Evolutionary conservation across 768 basidiomycete genomes (phyloP), one percentile per base, ranked within the genome.

Genomic region (Mycena rebaudengoi): DNA sequence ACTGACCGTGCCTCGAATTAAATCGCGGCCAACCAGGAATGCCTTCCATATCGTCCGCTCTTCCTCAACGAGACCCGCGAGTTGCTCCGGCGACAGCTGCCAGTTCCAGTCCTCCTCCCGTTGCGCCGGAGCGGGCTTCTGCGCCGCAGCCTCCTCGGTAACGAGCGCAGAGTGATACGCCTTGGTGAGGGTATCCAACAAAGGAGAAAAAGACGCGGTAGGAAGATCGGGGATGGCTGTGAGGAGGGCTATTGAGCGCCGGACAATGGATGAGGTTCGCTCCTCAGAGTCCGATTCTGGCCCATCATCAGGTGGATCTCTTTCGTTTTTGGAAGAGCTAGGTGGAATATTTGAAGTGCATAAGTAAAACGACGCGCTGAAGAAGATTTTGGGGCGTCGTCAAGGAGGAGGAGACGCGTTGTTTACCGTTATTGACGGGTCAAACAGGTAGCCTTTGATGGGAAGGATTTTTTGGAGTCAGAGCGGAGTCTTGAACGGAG

Each of bases 31-130:
- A 1, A 30, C 37, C n/a, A 62, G 61, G 21, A 62, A 11, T 29
- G 54, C 53, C 37, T 62, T 62, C 61, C 61, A 62, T 49, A 62
- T 55, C 12, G 53, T 50, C 61, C 39, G 7, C 5, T 62, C 61
- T 20, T 62, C 52, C n/a, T 62, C 53, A 18, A 35, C 41, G 29
- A 55, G 40, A 8, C 52, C 21, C 21, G 21, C 23, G 26, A 62
- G 54, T 26, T 62, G 61, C 7, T 32, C 21, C 26, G 52, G 13
- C 12, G 61, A 33, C 25, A 63, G 48, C 32, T 63, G 46, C 61
- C 61, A 63, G 46, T 63, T 44, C 54, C 61, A 63, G 29, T 63
- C 61, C 44, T 56, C 54, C 35, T 11, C 35, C 35, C n/a, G n/a
- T 3, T 13, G 7, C 5, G 20, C 25, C 32, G 32, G 39, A 6